A percentile compares a stretch with the other conserved stretches of the same genome.
Evolutionary conservation across 768 basidiomycete species (phyloP).

Genomic region (Suillus cothurnatus): DNA sequence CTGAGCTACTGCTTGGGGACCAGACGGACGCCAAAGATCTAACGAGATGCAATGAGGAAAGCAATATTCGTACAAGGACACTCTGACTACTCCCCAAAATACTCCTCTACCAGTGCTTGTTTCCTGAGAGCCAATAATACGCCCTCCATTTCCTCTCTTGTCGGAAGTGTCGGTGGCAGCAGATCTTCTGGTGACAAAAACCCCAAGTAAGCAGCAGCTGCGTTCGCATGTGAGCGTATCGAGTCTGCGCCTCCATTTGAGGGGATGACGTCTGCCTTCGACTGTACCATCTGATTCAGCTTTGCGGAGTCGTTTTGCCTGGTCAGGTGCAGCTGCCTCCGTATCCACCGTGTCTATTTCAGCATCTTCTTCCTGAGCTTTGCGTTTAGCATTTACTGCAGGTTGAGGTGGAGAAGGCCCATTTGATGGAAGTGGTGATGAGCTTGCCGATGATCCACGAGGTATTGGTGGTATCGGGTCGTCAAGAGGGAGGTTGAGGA

Average conservation of each 20-base stretch:
- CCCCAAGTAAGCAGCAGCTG: constrained; percentile 70
- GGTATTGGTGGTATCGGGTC: constrained; percentile 56
- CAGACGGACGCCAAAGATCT: too few species aligned
- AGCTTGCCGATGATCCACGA: constrained; percentile 24
- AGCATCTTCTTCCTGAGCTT: background rate
- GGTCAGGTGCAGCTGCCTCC: background rate
- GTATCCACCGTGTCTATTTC: background rate
- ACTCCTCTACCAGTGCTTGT: constrained; percentile 81
- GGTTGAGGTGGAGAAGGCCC: constrained; percentile 1
- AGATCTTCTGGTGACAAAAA: constrained; percentile 77
- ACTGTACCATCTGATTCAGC: background rate
- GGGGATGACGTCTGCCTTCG: background rate
- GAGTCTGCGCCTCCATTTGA: constrained; percentile 19
- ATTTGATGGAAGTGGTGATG: constrained; percentile 25
- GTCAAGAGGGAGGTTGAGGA: constrained; percentile 53
- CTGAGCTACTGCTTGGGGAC: too few species aligned
- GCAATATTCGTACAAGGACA: background rate
- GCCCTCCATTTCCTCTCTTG: constrained; percentile 75
- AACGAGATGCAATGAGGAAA: too few species aligned
- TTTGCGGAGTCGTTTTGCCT: constrained; percentile 3
- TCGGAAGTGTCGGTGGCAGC: constrained; percentile 74
- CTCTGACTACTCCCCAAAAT: constrained; percentile 48
- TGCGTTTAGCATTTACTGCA: background rate
- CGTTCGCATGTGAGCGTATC: constrained; percentile 43
- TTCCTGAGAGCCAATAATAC: constrained; percentile 78